These are phyloP conservation scores for Sistotremastrum niveocremeum DNA, from an alignment of 768 basidiomycete species.

Conservation along the genomic window DNA sequence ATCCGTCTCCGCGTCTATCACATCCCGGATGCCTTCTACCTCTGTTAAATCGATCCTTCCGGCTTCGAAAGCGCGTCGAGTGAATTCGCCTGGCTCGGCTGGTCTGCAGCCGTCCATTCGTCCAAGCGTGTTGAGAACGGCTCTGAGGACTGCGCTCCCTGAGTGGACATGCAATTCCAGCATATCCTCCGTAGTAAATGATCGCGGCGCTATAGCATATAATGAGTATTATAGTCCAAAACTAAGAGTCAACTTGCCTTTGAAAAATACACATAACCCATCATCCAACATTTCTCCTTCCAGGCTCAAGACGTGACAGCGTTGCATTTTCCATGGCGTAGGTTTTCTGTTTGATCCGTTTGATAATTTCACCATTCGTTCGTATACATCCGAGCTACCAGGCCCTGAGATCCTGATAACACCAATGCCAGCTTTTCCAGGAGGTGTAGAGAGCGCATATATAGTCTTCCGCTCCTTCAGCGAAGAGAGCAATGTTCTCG, in stretches of 20 bases:
- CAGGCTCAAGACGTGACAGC: constrained; percentile 57
- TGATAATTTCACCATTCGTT: constrained; percentile 34
- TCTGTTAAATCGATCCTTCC: constrained; percentile 80
- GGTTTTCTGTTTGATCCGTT: constrained; percentile 21
- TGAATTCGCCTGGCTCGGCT: constrained; percentile 83
- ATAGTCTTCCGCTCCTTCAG: constrained; percentile 51
- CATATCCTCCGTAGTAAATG: constrained; percentile 74
- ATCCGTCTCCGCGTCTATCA: constrained; percentile 84
- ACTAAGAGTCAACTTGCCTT: constrained; percentile 30
- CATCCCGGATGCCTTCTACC: constrained; percentile 77
- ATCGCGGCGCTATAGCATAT: constrained; percentile 43
- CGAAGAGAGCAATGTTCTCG: too few species aligned
- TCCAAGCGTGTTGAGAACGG: constrained; percentile 53
- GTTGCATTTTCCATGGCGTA: constrained; percentile 52
- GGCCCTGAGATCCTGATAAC: constrained; percentile 78
- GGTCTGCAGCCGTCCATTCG: constrained; percentile 52
- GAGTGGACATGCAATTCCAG: constrained; percentile 83
- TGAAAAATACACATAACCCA: constrained; percentile 71
- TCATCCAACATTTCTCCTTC: constrained; percentile 55
- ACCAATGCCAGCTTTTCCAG: constrained; percentile 74
- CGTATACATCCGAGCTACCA: constrained; percentile 49
- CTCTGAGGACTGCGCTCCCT: constrained; percentile 63
- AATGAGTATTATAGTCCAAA: background rate
- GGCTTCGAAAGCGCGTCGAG: constrained; percentile 65
- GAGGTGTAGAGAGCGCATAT: constrained; percentile 78